phyloP scores from a whole-genome alignment of 805 yeast genomes.

The Nakazawaea laoshanensis region DNA sequence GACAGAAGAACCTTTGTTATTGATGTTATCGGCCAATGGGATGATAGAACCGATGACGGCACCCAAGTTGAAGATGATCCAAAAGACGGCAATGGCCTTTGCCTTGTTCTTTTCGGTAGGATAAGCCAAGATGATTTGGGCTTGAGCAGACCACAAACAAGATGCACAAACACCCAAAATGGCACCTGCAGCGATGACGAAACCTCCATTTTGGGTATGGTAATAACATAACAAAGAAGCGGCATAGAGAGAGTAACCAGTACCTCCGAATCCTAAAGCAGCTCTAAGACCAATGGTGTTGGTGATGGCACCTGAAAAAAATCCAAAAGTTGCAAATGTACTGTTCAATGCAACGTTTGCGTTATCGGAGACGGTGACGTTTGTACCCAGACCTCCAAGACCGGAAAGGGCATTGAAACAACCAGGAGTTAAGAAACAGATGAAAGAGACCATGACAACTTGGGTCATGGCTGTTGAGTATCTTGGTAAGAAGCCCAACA shows the following conservation, averaged over 20 bases:
- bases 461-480: constrained; percentile 34
- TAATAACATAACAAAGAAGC: constrained; percentile 41
- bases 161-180: constrained; percentile 49
- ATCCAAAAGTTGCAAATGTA: constrained; percentile 49
- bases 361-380: constrained; percentile 32
- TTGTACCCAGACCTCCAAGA: constrained; percentile 35
- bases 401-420: constrained; percentile 43
- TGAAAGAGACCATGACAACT: constrained; percentile 36
- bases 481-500: constrained; percentile 22
- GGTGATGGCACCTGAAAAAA: constrained; percentile 47
- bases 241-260: constrained; percentile 46
- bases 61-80: constrained; percentile 56
- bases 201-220: constrained; percentile 38
- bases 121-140: constrained; percentile 48
- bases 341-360: constrained; percentile 45
- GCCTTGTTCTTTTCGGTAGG: constrained; percentile 48
- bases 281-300: constrained; percentile 38
- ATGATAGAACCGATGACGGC: constrained; percentile 51
- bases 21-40: constrained; percentile 46
- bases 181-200: constrained; percentile 49
- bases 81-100: constrained; percentile 42
- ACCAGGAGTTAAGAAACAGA: constrained; percentile 41
- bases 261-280: constrained; percentile 42
- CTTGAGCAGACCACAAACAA: constrained; percentile 52
- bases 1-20: constrained; percentile 25